These are phyloP conservation scores for Penicillium sp. DNA, from an alignment of 2,329 filamentous ascomycete species.

Conservation along the genomic window DNA sequence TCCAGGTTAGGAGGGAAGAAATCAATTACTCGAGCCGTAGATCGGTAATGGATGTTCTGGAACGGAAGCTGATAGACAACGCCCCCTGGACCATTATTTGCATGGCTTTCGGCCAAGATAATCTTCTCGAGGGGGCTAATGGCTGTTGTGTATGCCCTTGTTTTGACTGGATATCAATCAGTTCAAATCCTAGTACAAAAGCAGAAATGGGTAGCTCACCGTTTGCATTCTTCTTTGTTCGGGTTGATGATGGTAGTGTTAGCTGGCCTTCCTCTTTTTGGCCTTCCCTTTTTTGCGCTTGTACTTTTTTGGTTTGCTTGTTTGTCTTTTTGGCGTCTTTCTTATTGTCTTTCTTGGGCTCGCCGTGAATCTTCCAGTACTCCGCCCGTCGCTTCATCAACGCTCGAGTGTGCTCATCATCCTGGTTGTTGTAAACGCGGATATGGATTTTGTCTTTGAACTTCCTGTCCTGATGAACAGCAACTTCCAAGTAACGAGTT, in stretches of 20 bases:
- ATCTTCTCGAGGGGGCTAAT: constrained; percentile 51
- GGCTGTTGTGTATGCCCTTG: constrained; percentile 46
- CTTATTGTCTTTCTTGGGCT: constrained; percentile 38
- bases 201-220: constrained; percentile 36
- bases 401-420: constrained; percentile 54
- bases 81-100: constrained; percentile 49
- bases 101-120: constrained; percentile 48
- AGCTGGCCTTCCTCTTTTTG: constrained; percentile 35
- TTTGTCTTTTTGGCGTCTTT: constrained; percentile 42
- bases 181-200: background rate
- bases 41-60: constrained; percentile 69
- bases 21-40: constrained; percentile 76
- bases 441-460: constrained; percentile 61
- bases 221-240: constrained; percentile 43
- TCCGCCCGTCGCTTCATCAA: constrained; percentile 65
- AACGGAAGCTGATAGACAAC: constrained; percentile 65
- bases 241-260: constrained; percentile 22
- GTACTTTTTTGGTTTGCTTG: constrained; percentile 31
- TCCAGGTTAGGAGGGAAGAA: constrained; percentile 71
- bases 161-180: constrained; percentile 46
- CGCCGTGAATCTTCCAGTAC: constrained; percentile 59
- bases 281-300: constrained; percentile 31
- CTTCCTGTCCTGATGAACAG: constrained; percentile 63
- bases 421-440: constrained; percentile 51
- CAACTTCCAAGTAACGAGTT: constrained; percentile 68